Evolutionary conservation across 352 stramenopile species (phyloP).

Genomic region (Pythium phragmitis): DNA sequence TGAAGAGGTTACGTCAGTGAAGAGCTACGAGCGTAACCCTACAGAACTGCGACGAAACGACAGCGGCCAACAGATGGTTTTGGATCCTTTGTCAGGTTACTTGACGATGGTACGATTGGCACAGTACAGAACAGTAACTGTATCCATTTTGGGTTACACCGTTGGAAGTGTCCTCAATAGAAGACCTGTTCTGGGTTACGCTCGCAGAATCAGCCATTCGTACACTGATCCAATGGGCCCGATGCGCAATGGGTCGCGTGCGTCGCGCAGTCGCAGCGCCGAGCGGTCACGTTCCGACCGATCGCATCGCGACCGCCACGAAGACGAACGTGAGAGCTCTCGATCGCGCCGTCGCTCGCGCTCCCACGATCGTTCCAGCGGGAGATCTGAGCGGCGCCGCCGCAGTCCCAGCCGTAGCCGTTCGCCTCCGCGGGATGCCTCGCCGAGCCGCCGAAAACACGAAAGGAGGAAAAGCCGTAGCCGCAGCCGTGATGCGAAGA

Average conservation of each 20-base stretch:
- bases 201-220: neutral
- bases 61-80: neutral
- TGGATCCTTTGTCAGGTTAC: neutral
- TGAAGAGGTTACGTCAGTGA: neutral
- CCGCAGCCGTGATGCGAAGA: constrained; percentile 20
- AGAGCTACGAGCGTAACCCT: neutral
- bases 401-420: constrained; percentile 3
- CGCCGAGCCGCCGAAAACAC: neutral
- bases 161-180: neutral
- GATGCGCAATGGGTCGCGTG: constrained; percentile 5
- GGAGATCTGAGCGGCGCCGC: neutral
- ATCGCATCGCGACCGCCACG: constrained; percentile 1
- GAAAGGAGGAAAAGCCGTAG: constrained; percentile 17
- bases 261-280: constrained; percentile 14
- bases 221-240: neutral
- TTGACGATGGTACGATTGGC: too few species aligned
- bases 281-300: constrained; percentile 10
- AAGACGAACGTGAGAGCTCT: constrained; percentile 13
- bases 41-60: neutral
- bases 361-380: constrained; percentile 9
- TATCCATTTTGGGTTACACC: neutral
- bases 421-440: neutral
- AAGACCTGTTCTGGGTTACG: neutral
- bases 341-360: constrained; percentile 23
- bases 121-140: neutral